Percentiles rank a stretch among this genome's conserved stretches.
Evolutionary conservation across 352 stramenopile species (phyloP).

Genomic region (Phytophthora ramorum): DNA sequence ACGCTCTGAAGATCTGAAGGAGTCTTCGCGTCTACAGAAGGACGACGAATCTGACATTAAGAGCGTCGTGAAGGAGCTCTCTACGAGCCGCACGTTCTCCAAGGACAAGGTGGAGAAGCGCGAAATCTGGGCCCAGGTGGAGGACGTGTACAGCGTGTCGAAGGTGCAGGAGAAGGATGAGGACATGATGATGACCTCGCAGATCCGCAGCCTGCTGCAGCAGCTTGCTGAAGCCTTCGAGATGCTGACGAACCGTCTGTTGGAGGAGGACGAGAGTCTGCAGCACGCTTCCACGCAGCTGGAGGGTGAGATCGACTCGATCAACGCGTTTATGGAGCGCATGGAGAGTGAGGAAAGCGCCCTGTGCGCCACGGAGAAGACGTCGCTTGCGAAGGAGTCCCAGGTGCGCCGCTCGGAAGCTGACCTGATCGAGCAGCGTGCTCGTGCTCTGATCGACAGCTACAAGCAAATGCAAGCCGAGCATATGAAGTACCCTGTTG

Average conservation of each 20-base stretch:
- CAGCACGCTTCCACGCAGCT: conserved; percentile 86
- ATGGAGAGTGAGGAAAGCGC: conserved; percentile 91
- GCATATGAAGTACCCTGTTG: conserved; percentile 85
- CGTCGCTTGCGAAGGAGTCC: conserved; percentile 82
- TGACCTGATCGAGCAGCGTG: conserved; percentile 88
- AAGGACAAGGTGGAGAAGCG: conserved; percentile 89
- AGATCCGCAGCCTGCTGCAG: conserved; percentile 87
- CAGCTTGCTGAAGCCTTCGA: conserved; percentile 89
- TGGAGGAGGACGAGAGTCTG: conserved; percentile 87
- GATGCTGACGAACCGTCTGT: conserved; percentile 87
- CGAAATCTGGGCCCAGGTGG: conserved; percentile 83
- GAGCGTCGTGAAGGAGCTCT: conserved; percentile 68
- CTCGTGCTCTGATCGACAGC: conserved; percentile 80
- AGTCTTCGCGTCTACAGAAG: conserved; percentile 83
- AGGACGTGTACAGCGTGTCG: conserved; percentile 84
- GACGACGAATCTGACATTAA: conserved; percentile 86
- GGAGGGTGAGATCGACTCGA: conserved; percentile 87
- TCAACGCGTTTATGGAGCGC: conserved; percentile 90
- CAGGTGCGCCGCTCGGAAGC: conserved; percentile 82
- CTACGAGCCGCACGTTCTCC: conserved; percentile 59
- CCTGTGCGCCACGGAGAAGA: conserved; percentile 85
- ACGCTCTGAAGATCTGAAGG: conserved; percentile 78
- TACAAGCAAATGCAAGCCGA: conserved; percentile 91
- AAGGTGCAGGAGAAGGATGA: conserved; percentile 91
- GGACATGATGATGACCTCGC: conserved; percentile 93